A percentile compares a stretch with the other conserved stretches of the same genome.
Conservation (phyloP, 2,329 filamentous ascomycete species). For the Fusarium haematococcum region DNA sequence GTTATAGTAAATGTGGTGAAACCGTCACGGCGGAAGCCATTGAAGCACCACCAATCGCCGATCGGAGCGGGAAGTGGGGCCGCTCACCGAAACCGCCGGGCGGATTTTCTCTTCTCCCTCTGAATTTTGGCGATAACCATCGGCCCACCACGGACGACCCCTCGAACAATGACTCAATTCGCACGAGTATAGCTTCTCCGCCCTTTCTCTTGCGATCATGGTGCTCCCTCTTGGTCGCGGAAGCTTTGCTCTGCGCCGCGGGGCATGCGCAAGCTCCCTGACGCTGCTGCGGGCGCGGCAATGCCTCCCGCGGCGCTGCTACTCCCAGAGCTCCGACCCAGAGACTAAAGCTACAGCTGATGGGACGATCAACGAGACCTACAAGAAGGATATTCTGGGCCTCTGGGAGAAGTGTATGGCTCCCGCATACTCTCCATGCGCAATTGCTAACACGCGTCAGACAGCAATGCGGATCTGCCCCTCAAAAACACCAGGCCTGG, state of each 20-base stretch:
- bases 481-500: conserved; percentile 29
- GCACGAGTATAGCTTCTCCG: conserved; percentile 4
- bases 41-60: neutral
- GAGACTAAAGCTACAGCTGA: neutral
- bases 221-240: conserved; percentile 42
- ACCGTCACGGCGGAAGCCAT: neutral
- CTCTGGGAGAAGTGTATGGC: conserved; percentile 49
- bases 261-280: conserved; percentile 3
- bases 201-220: conserved; percentile 30
- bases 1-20: too few species aligned
- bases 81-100: neutral
- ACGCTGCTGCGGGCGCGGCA: conserved; percentile 22
- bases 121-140: conserved; percentile 27
- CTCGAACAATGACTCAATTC: conserved; percentile 39
- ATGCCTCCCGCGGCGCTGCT: conserved; percentile 38
- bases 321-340: conserved; percentile 36
- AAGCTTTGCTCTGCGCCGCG: conserved; percentile 35
- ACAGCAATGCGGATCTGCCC: conserved; percentile 41
- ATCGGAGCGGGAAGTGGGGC: neutral
- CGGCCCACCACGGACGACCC: conserved; percentile 32
- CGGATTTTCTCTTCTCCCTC: conserved; percentile 16
- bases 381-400: conserved; percentile 40
- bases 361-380: neutral
- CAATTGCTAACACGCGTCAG: conserved; percentile 33
- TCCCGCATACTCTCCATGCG: neutral